Percentiles rank a stretch among this genome's conserved stretches.
These are phyloP conservation scores for Pelargonium fulgidum DNA, from an alignment of 441 rosid species.

Conservation along the genomic window DNA sequence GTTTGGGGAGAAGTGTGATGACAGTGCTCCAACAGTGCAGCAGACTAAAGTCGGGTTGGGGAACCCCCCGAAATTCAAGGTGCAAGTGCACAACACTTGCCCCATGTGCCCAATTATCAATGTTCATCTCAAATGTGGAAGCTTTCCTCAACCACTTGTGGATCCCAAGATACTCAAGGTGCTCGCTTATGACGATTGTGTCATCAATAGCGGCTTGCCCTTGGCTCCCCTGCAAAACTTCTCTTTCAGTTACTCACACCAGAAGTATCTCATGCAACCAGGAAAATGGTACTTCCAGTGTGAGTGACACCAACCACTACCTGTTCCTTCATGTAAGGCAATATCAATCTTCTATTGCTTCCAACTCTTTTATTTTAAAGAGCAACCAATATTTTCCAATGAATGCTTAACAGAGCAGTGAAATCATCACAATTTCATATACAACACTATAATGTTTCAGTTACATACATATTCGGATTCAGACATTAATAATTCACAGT, in stretches of 20 bases:
- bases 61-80: slow-evolving; percentile 32
- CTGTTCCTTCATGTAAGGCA: background rate
- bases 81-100: slow-evolving; percentile 42
- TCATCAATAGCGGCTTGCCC: slow-evolving; percentile 43
- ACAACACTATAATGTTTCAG: background rate
- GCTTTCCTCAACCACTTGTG: slow-evolving; percentile 45
- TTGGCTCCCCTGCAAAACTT: slow-evolving; percentile 38
- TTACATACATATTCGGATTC: background rate
- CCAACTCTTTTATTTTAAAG: background rate
- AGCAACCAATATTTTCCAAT: background rate
- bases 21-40: slow-evolving; percentile 20
- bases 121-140: slow-evolving; percentile 43
- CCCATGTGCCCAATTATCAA: slow-evolving; percentile 51
- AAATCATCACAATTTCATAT: background rate
- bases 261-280: slow-evolving; percentile 30
- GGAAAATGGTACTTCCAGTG: slow-evolving; percentile 52
- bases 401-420: background rate
- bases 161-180: slow-evolving; percentile 46
- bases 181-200: slow-evolving; percentile 33
- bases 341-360: background rate
- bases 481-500: background rate
- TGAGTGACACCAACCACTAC: slow-evolving; percentile 25
- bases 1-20: slow-evolving; percentile 19
- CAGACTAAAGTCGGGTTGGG: slow-evolving; percentile 35
- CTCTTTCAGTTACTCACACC: slow-evolving; percentile 44